phyloP scores from a whole-genome alignment of 331 rosid genomes.

The Rosa hybrid region DNA sequence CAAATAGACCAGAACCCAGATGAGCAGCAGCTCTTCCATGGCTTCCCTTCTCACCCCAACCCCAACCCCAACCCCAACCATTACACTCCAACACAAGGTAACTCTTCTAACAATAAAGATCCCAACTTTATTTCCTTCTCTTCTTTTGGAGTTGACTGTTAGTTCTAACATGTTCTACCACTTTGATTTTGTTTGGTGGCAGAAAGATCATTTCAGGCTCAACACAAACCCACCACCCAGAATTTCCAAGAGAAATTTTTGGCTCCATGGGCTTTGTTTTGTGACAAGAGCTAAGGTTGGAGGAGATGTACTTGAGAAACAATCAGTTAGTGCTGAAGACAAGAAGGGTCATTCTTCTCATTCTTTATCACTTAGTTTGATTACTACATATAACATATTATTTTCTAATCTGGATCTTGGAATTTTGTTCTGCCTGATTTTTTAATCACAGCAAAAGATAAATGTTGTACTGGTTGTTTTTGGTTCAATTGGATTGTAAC shows the following conservation, averaged over 20 bases:
- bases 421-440: not conserved
- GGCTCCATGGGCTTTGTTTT: constrained; percentile 35
- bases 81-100: constrained; percentile 58
- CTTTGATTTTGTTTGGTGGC: constrained; percentile 1
- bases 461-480: not conserved
- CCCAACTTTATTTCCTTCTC: not conserved
- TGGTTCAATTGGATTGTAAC: constrained; percentile 4
- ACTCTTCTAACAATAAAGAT: not conserved
- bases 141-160: not conserved
- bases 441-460: not conserved
- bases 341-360: constrained; percentile 40
- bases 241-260: constrained; percentile 34
- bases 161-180: not conserved
- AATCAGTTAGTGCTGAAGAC: constrained; percentile 36
- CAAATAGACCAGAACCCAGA: constrained; percentile 15
- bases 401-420: constrained; percentile 9
- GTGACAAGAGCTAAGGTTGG: constrained; percentile 61
- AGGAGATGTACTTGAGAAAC: constrained; percentile 59
- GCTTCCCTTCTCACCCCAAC: constrained; percentile 67
- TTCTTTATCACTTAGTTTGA: constrained; percentile 16
- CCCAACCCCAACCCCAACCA: constrained; percentile 39
- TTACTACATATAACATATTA: not conserved
- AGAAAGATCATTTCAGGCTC: constrained; percentile 48
- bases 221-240: constrained; percentile 36
- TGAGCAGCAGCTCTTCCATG: constrained; percentile 50